Percentiles rank a stretch among this genome's conserved stretches.
Conservation (phyloP, 108 stramenopile genomes). For the Discostella stelligeroides region DNA sequence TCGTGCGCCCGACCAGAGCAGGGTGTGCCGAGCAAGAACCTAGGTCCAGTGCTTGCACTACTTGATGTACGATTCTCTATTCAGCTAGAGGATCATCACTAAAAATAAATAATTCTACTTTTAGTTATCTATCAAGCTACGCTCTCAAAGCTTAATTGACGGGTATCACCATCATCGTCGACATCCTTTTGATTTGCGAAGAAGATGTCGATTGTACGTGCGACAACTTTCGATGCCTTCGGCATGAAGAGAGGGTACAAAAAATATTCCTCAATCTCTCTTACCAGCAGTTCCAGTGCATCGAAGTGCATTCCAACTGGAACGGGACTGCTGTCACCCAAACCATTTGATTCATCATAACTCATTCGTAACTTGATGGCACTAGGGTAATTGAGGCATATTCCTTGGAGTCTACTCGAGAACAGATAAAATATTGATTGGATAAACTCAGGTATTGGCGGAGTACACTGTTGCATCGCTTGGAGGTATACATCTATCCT, state of each 20-base stretch:
- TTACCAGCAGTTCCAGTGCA: constrained; percentile 36
- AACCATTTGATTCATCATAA: constrained; percentile 23
- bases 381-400: constrained; percentile 36
- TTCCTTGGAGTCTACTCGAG: constrained; percentile 12
- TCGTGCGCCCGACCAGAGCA: no score
- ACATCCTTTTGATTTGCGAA: constrained; percentile 15
- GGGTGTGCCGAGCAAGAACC: no score
- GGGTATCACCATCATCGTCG: not conserved
- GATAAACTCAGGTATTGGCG: constrained; percentile 22
- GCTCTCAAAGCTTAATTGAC: no score
- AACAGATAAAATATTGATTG: constrained; percentile 18
- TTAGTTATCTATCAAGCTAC: no score
- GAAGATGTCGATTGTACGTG: constrained; percentile 31
- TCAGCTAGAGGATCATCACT: no score
- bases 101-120: no score
- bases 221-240: constrained; percentile 13
- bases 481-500: constrained; percentile 33
- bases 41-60: no score
- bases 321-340: constrained; percentile 19
- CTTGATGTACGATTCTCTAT: no score
- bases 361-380: constrained; percentile 22
- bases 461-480: constrained; percentile 42
- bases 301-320: constrained; percentile 41
- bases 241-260: constrained; percentile 37
- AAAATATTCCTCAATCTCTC: constrained; percentile 16